phyloP scores from a whole-genome alignment of 331 rosid species.

The Arachis monticola region DNA sequence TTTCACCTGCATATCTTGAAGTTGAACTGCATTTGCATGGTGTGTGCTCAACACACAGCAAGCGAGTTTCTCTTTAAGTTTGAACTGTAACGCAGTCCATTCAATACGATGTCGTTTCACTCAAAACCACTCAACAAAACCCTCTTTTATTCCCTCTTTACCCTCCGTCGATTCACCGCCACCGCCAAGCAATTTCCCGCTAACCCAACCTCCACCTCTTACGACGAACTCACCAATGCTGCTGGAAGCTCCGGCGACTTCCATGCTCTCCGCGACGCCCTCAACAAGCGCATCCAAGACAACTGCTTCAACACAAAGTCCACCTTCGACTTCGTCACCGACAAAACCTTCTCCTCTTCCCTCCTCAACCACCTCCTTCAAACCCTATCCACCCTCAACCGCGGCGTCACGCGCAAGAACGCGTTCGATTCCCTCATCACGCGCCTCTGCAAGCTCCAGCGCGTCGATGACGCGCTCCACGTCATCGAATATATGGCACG shows the following conservation, averaged over 20 bases:
- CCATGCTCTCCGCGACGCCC: conserved; percentile 41
- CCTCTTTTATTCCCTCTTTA: conserved; percentile 21
- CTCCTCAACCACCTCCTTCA: conserved; percentile 35
- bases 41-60: no score
- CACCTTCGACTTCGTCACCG: conserved; percentile 63
- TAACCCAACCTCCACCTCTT: conserved; percentile 51
- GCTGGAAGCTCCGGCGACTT: conserved; percentile 55
- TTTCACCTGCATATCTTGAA: no score
- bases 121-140: conserved; percentile 29
- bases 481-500: conserved; percentile 46
- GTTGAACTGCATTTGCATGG: no score
- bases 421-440: conserved; percentile 60
- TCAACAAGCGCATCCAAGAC: conserved; percentile 59
- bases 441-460: conserved; percentile 58
- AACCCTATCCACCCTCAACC: conserved; percentile 49
- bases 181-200: conserved; percentile 35
- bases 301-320: conserved; percentile 53
- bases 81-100: no score
- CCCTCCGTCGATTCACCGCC: conserved; percentile 32
- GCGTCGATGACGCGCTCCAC: conserved; percentile 44
- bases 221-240: conserved; percentile 44
- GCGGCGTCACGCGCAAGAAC: conserved; percentile 43
- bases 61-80: no score
- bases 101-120: conserved; percentile 49
- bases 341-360: conserved; percentile 32